Evolutionary conservation across 202 grass and related monocot species (phyloP).

Genomic region (Dendrocalamus latiflorus): DNA sequence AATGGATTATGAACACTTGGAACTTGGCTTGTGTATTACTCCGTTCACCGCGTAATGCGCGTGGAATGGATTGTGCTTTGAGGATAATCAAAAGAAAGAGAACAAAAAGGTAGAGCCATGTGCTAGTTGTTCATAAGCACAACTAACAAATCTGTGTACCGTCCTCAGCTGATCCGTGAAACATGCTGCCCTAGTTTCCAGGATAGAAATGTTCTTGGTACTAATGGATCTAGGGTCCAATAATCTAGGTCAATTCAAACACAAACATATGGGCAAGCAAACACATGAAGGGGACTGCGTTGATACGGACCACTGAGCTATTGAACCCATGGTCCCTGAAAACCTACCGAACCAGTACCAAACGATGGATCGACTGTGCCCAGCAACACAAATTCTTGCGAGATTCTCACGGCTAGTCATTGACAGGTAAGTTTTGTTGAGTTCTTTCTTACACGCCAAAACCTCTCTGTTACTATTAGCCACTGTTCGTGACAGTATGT

Average conservation of each 20-base stretch:
- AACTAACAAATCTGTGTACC: conserved; percentile 4
- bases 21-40: conserved; percentile 3
- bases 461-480: too few relatives aligned
- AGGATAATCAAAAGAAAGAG: not conserved
- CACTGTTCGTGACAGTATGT: not conserved
- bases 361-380: not conserved
- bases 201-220: conserved; percentile 10
- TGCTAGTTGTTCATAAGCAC: not conserved
- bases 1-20: too few relatives aligned
- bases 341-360: not conserved
- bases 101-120: conserved; percentile 16
- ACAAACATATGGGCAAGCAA: not conserved
- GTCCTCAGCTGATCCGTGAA: conserved; percentile 16
- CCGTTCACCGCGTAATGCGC: not conserved
- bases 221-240: not conserved
- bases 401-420: not conserved
- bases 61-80: not conserved
- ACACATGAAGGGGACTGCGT: not conserved
- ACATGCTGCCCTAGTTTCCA: conserved; percentile 31
- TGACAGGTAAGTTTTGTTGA: not conserved
- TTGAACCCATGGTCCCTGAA: not conserved
- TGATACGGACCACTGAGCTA: conserved; percentile 7
- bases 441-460: not conserved
- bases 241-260: not conserved
- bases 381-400: not conserved